Evolutionary conservation across 345 rosid species (phyloP).

Genomic region (Pugionium cornutum): DNA sequence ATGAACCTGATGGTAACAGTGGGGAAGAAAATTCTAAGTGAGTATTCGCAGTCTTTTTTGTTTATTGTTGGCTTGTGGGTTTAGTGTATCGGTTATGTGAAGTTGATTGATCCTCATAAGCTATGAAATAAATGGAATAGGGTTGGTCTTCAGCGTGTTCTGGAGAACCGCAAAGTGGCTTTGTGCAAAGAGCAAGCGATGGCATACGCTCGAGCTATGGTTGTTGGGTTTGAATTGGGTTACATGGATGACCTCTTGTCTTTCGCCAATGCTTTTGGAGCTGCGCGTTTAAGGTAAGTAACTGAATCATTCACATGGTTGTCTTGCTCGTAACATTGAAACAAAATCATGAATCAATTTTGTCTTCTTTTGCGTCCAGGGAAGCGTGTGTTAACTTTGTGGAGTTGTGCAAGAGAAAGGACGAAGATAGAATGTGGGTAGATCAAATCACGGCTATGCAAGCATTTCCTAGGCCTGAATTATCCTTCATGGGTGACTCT

Average conservation of each 20-base stretch:
- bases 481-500: slow-evolving; percentile 74
- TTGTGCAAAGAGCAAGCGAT: slow-evolving; percentile 96
- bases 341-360: background rate
- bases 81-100: slow-evolving; percentile 13
- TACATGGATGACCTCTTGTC: slow-evolving; percentile 69
- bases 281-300: slow-evolving; percentile 78
- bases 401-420: slow-evolving; percentile 93
- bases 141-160: slow-evolving; percentile 80
- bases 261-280: slow-evolving; percentile 92
- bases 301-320: slow-evolving; percentile 3
- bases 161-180: slow-evolving; percentile 77
- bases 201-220: slow-evolving; percentile 95
- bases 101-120: slow-evolving; percentile 34
- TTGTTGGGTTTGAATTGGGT: slow-evolving; percentile 81
- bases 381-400: slow-evolving; percentile 89
- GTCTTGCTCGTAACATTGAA: background rate
- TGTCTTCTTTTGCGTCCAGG: slow-evolving; percentile 42
- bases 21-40: slow-evolving; percentile 87
- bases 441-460: slow-evolving; percentile 94
- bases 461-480: slow-evolving; percentile 67
- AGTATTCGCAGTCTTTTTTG: slow-evolving; percentile 23
- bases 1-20: slow-evolving; percentile 48
- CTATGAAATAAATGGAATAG: slow-evolving; percentile 48
- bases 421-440: slow-evolving; percentile 90
- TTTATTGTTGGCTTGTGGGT: background rate